These are phyloP conservation scores for Phytophthora megakarya DNA, from an alignment of 352 stramenopile genomes.

Conservation along the genomic window DNA sequence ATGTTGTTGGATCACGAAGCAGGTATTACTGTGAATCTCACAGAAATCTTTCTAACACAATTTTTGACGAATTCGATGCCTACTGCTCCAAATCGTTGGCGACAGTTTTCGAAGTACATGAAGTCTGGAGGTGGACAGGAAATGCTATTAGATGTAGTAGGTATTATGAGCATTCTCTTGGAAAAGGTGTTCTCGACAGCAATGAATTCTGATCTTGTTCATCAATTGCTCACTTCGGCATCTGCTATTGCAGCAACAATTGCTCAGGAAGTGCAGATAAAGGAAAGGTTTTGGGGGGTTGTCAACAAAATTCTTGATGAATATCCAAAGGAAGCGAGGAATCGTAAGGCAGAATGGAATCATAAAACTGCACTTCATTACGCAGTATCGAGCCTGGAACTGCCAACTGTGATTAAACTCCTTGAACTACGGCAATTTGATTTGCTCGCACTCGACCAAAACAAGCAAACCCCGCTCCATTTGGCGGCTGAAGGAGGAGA, in stretches of 20 bases:
- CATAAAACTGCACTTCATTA: conserved; percentile 54
- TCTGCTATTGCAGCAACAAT: conserved; percentile 45
- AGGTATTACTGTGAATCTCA: conserved; percentile 29
- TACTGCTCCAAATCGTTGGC: conserved; percentile 31
- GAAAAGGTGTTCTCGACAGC: conserved; percentile 30
- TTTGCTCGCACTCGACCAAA: conserved; percentile 47
- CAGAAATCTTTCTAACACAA: conserved; percentile 41
- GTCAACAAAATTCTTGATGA: conserved; percentile 39
- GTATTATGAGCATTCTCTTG: conserved; percentile 49
- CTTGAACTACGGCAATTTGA: conserved; percentile 47
- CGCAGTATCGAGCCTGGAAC: conserved; percentile 47
- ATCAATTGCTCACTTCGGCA: conserved; percentile 45
- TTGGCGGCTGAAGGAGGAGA: conserved; percentile 51
- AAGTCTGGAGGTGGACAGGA: conserved; percentile 28
- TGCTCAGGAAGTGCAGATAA: conserved; percentile 32
- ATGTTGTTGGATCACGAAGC: conserved; percentile 51
- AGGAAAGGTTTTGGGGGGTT: conserved; percentile 54
- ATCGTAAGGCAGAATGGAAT: conserved; percentile 44
- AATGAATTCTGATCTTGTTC: conserved; percentile 52
- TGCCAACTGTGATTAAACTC: conserved; percentile 40
- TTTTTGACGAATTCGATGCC: conserved; percentile 24
- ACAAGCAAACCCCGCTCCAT: conserved; percentile 55
- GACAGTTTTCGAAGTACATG: conserved; percentile 40
- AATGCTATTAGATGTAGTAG: conserved; percentile 47
- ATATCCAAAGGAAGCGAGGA: conserved; percentile 36